Evolutionary conservation across 2,329 filamentous ascomycete species (phyloP).

Genomic region (Hypoxylon sp.): DNA sequence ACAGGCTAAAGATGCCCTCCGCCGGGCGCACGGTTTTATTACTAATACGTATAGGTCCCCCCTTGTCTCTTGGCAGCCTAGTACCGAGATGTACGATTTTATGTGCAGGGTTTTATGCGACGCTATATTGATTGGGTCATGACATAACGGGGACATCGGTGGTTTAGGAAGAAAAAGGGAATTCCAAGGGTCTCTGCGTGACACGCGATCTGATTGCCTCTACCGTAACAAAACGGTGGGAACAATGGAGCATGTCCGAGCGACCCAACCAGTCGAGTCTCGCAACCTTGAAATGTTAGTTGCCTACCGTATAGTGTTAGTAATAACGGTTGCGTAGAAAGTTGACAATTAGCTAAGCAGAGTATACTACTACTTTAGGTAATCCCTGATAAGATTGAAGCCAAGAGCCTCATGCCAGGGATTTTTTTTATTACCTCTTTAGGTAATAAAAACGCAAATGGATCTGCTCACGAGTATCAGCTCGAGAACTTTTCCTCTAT

Average conservation of each 20-base stretch:
- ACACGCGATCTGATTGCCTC: constrained; percentile 29
- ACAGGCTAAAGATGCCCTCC: constrained; percentile 38
- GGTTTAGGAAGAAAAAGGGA: constrained; percentile 35
- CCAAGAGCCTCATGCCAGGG: constrained; percentile 17
- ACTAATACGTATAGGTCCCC: constrained; percentile 28
- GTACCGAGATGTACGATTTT: constrained; percentile 38
- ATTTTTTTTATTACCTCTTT: constrained; percentile 9
- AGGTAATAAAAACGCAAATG: constrained; percentile 2
- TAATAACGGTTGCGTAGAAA: constrained; percentile 25
- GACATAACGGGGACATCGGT: constrained; percentile 38
- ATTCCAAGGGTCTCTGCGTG: constrained; percentile 34
- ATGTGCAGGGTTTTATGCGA: constrained; percentile 29
- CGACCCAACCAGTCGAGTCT: constrained; percentile 17
- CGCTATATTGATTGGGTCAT: constrained; percentile 32
- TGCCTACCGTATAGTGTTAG: constrained; percentile 16
- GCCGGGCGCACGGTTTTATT: constrained; percentile 34
- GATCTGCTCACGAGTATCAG: constrained; percentile 3
- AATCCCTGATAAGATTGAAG: constrained; percentile 29
- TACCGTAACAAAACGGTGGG: constrained; percentile 28
- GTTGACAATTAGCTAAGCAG: constrained; percentile 15
- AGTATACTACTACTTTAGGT: constrained; percentile 19
- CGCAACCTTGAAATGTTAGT: constrained; percentile 5
- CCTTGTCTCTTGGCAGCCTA: constrained; percentile 25
- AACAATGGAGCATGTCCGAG: constrained; percentile 22
- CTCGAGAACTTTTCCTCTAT: not conserved